Evolutionary conservation across 2,329 filamentous ascomycete genomes (phyloP).

Genomic region (Venturia aucupariae): DNA sequence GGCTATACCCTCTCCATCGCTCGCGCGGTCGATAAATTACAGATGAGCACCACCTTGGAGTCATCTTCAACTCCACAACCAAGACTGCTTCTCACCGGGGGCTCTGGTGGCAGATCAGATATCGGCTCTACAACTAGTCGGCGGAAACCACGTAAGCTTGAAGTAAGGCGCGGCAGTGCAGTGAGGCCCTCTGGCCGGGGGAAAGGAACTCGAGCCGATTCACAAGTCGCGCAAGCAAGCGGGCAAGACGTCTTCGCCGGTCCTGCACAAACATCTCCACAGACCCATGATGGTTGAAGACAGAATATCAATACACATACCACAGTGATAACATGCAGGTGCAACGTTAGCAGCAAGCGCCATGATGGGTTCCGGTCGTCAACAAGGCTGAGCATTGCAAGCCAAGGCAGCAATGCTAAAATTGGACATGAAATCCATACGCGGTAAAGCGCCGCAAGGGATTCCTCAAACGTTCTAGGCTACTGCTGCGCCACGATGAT

Average conservation of each 20-base stretch:
- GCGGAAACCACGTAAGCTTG: conserved; percentile 12
- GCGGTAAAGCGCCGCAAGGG: not conserved
- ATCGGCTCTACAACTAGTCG: not conserved
- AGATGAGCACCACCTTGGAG: conserved; percentile 1
- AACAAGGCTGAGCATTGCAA: not conserved
- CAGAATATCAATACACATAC: no score
- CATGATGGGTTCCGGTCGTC: not conserved
- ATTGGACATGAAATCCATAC: not conserved
- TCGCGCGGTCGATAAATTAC: conserved; percentile 6
- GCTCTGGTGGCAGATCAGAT: not conserved
- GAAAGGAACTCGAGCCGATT: not conserved
- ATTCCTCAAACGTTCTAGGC: not conserved
- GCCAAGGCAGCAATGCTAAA: not conserved
- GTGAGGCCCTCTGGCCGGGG: no score
- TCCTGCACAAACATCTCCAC: not conserved
- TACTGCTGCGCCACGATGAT: not conserved
- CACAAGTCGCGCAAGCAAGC: not conserved
- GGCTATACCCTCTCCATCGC: conserved; percentile 8
- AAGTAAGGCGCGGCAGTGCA: not conserved
- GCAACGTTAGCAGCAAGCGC: no score
- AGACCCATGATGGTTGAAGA: not conserved
- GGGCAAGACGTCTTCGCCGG: not conserved
- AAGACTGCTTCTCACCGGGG: not conserved
- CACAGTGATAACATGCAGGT: no score
- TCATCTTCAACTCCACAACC: not conserved